These are phyloP conservation scores for Colletotrichum endophyticum DNA, from an alignment of 2,329 filamentous ascomycete genomes.

Conservation along the genomic window DNA sequence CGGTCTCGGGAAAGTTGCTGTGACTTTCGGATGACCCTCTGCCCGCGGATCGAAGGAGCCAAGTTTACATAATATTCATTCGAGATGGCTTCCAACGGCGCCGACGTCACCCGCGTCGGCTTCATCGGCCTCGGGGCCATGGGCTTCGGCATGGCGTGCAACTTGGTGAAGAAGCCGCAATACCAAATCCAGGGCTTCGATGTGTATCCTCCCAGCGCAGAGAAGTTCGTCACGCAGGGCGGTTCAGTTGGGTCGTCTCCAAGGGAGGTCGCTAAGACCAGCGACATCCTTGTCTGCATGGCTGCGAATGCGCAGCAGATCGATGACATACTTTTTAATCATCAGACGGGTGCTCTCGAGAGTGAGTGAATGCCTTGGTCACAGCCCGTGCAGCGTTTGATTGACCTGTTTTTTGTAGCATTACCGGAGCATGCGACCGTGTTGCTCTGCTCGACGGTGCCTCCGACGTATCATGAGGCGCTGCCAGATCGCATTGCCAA, in stretches of 20 bases:
- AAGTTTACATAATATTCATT: background rate
- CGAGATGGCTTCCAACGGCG: conserved; percentile 5
- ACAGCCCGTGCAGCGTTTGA: background rate
- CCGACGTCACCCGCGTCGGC: conserved; percentile 25
- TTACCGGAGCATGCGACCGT: conserved; percentile 16
- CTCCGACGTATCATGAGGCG: conserved; percentile 29
- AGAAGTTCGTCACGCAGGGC: conserved; percentile 30
- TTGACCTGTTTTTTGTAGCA: conserved; percentile 1
- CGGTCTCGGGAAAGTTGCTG: background rate
- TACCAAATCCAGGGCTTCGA: conserved; percentile 37
- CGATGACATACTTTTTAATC: conserved; percentile 34
- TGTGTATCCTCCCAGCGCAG: conserved; percentile 29
- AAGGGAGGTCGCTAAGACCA: conserved; percentile 28
- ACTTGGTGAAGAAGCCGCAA: conserved; percentile 30
- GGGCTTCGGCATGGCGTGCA: conserved; percentile 41
- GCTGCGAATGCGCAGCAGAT: conserved; percentile 38
- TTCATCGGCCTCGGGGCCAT: conserved; percentile 43
- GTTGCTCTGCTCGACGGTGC: conserved; percentile 40
- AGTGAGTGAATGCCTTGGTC: background rate
- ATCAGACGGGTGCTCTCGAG: conserved; percentile 27
- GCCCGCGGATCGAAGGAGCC: background rate
- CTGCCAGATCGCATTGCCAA: conserved; percentile 9
- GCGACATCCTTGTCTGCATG: conserved; percentile 39
- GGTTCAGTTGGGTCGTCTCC: conserved; percentile 26
- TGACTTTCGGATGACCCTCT: background rate